Evolutionary conservation across 768 basidiomycete species (phyloP).

Genomic region (Trametes punicea): DNA sequence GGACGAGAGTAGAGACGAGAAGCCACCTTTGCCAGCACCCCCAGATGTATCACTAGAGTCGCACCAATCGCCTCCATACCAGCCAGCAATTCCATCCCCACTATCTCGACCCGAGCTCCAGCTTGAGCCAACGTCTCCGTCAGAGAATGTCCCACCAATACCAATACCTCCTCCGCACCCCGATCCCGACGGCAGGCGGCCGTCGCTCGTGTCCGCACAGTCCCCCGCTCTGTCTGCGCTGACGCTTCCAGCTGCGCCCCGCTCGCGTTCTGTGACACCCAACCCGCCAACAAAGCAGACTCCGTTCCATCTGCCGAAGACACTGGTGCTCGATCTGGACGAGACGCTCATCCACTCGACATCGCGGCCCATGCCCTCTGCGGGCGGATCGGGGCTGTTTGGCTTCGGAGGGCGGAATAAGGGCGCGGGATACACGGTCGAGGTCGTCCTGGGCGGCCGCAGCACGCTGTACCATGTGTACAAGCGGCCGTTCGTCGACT

Average conservation of each 20-base stretch:
- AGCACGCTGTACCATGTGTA: constrained; percentile 97
- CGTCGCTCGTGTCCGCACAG: constrained; percentile 1
- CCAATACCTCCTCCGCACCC: not conserved
- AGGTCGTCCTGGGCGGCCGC: constrained; percentile 85
- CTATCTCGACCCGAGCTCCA: constrained; percentile 13
- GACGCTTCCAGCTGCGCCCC: constrained; percentile 4
- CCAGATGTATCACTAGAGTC: constrained; percentile 26
- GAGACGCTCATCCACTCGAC: constrained; percentile 99
- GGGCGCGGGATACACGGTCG: constrained; percentile 81
- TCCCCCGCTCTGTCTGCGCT: not conserved
- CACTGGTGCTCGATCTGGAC: constrained; percentile 94
- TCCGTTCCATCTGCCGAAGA: constrained; percentile 83
- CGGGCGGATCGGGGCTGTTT: constrained; percentile 57
- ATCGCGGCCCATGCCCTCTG: constrained; percentile 60
- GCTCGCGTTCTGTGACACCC: constrained; percentile 20
- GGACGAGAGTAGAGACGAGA: constrained; percentile 34
- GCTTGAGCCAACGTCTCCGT: constrained; percentile 24
- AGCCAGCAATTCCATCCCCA: constrained; percentile 28
- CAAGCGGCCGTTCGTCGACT: constrained; percentile 97
- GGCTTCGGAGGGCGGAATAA: constrained; percentile 54
- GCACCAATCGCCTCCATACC: constrained; percentile 23
- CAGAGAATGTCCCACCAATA: constrained; percentile 22
- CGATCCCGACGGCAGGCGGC: not conserved
- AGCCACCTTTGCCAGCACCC: constrained; percentile 14
- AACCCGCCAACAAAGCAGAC: constrained; percentile 51